Percentiles rank a stretch among this genome's conserved stretches.
Evolutionary conservation across 331 rosid genomes (phyloP).

Genomic region (Malus hybrid): DNA sequence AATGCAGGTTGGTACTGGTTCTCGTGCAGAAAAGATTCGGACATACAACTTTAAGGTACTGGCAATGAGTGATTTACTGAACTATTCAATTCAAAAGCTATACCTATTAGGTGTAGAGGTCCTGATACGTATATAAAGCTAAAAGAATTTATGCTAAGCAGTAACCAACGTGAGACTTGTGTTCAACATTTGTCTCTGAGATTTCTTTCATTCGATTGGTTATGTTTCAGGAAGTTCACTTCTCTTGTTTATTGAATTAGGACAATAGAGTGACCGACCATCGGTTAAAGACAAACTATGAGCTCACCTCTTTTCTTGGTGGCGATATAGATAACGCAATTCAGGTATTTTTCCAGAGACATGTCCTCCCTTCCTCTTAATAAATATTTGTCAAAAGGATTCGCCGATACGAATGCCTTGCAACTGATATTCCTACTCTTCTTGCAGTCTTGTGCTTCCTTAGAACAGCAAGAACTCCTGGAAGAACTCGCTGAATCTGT

Average conservation of each 20-base stretch:
- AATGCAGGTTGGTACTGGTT: constrained; percentile 92
- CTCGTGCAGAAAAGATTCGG: constrained; percentile 91
- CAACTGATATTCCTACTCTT: neutral
- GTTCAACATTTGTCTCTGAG: neutral
- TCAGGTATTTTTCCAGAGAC: constrained; percentile 49
- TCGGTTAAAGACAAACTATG: constrained; percentile 77
- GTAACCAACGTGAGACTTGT: neutral
- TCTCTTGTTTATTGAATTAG: constrained; percentile 25
- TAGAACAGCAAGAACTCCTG: constrained; percentile 83
- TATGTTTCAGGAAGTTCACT: constrained; percentile 7
- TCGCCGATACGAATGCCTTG: neutral
- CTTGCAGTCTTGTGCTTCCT: constrained; percentile 63
- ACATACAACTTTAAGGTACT: constrained; percentile 88
- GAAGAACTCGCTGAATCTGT: constrained; percentile 84
- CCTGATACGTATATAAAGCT: neutral
- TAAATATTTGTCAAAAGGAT: neutral
- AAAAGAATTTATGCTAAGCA: neutral
- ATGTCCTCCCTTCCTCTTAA: neutral
- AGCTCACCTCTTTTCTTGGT: constrained; percentile 77
- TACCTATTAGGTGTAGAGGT: neutral
- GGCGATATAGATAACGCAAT: constrained; percentile 84
- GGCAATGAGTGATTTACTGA: neutral
- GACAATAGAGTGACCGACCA: constrained; percentile 95
- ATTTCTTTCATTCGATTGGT: neutral
- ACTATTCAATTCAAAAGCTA: neutral